Base-by-base conservation (phyloP, 176 grass and related monocot genomes). In the Luzula sylvatica region DNA sequence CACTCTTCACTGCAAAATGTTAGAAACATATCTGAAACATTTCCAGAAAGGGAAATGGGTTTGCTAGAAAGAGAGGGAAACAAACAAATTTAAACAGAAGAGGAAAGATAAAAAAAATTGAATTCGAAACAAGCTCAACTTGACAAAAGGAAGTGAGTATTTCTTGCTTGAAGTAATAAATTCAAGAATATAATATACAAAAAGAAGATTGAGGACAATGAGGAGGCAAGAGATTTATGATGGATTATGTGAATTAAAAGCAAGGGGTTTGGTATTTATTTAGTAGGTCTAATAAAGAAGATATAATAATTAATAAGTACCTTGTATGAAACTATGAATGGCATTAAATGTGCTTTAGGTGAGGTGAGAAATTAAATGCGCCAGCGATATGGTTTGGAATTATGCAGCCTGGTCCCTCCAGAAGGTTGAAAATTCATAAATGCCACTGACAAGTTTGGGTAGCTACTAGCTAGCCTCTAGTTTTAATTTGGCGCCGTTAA, bases 331-430 rank as follows among this genome's bases (percentile, higher is more conserved):
- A 21, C 26, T 41, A 50, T 71, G 26, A 72, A 55, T 72, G 18
- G 29, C 55, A 72, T 72, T 72, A 30, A 72, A 64, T 72, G 69
- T 47, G 15, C 14, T 55, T 0, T 40, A 20, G 58, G 15, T 38
- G 42, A 46, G 58, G 46, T 26, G 42, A 46, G 58, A 46, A 25
- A 47, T 47, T 63, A 47, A 62, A 48, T 63, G 42, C 42, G 19
- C 41, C 8, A 48, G 58, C 42, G 42, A 40, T 47, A 19, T 38
- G 15, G 23, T 3, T 20, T 28, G 21, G 30, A 35, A 4, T 32
- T 38, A 2, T 29, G 12, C 26, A 35, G n/a, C 9, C 53, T 14
- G 30, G 53, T 1, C 15, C 21, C 13, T 38, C 53, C 15, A 11
- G 11, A 39, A 5, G 11, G 26, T 4, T 32, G 14, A 20, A 18